Base-by-base conservation (phyloP, 257 asterid species). In the Echites panduratus region DNA sequence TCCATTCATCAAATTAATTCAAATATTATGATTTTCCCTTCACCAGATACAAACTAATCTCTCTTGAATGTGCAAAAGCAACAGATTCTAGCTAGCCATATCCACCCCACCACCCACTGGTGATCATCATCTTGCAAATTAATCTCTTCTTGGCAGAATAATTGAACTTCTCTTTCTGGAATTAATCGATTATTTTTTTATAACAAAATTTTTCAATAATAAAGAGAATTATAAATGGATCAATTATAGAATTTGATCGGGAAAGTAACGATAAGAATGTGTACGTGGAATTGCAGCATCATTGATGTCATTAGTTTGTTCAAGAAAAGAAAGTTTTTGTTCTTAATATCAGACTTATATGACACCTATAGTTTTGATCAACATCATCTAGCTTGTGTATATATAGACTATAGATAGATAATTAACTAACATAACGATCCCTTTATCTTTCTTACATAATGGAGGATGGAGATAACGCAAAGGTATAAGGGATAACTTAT, bases 361-460 rank as follows among this genome's bases (percentile, higher is more conserved):
- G 76, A 73, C 76, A 48, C 63, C 53, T 50, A 16, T 17, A 44
- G 71, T 54, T n/a, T 44, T n/a, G n/a, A n/a, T 44, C 27, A 0
- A 66, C 13, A 66, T 43, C 26, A 22, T 24, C 20, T 17, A 35
- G 2, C 49, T 45, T 49, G 47, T 4, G 0, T 12, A 5, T 5
- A 0, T 12, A 3, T 27, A 5, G 9, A 11, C 12, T 44, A 3
- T 44, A 44, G n/a, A 49, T 50, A 38, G 48, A 47, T 72, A 72
- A 79, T 72, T 61, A 76, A 79, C 80, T 69, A 32, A 32, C 1
- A 32, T 47, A 72, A 76, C 80, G 80, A 66, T n/a, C 83, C 70
- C 73, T 67, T 49, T 57, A 49, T 69, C 63, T 49, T 29, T 29
- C 27, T 49, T 50, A 62, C 73, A 49, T 50, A 69, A 76, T 48